Conservation (phyloP, 306 rosid species). For the Lathyrus oleraceus region DNA sequence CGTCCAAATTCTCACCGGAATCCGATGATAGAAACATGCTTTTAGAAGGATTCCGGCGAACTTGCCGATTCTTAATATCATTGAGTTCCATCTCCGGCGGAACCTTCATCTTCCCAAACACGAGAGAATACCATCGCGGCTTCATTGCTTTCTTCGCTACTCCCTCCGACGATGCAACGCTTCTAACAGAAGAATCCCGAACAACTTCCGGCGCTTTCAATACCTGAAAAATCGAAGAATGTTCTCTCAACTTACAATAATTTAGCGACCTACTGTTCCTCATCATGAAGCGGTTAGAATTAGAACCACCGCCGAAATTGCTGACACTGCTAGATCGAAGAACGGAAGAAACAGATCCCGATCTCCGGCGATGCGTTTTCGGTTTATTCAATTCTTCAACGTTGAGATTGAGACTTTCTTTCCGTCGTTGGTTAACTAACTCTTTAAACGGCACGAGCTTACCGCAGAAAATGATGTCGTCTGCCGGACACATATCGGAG, state of each 20-base stretch:
- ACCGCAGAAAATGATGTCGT: slow-evolving; percentile 69
- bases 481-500: slow-evolving; percentile 62
- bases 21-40: slow-evolving; percentile 41
- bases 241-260: slow-evolving; percentile 43
- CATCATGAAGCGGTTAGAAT: slow-evolving; percentile 37
- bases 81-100: slow-evolving; percentile 83
- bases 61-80: slow-evolving; percentile 72
- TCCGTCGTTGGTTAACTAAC: neutral
- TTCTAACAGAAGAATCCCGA: slow-evolving; percentile 42
- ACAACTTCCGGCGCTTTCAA: slow-evolving; percentile 43
- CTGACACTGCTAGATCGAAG: slow-evolving; percentile 51
- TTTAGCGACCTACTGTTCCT: slow-evolving; percentile 62
- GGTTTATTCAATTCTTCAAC: neutral
- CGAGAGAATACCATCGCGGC: slow-evolving; percentile 65
- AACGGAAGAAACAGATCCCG: slow-evolving; percentile 56
- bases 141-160: slow-evolving; percentile 39
- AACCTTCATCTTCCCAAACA: slow-evolving; percentile 68
- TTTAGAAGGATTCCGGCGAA: slow-evolving; percentile 50
- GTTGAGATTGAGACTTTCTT: neutral
- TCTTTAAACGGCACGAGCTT: slow-evolving; percentile 50
- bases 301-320: slow-evolving; percentile 1
- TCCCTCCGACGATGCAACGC: slow-evolving; percentile 29
- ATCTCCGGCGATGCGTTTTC: slow-evolving; percentile 34
- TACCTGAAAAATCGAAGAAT: slow-evolving; percentile 20
- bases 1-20: slow-evolving; percentile 27